These are phyloP conservation scores for Persicaria tinctoria DNA, from an alignment of 148 eudicot species.

Conservation along the genomic window DNA sequence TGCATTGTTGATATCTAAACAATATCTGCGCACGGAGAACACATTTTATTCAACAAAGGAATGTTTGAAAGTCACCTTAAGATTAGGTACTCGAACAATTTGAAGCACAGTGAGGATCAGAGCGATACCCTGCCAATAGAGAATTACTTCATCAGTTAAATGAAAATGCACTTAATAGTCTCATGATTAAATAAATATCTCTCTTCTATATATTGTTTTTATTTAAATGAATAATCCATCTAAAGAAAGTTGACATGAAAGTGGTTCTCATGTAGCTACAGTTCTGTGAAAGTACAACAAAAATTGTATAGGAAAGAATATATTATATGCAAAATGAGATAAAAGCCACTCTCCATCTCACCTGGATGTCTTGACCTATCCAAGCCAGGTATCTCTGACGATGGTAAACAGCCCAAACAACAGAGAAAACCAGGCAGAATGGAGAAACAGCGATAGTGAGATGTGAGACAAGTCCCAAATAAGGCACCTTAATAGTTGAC, in stretches of 20 bases:
- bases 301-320: neutral
- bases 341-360: slow-evolving; percentile 26
- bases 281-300: neutral
- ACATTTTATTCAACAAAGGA: neutral
- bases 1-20: neutral
- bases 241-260: neutral
- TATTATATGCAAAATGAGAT: neutral
- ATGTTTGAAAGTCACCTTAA: slow-evolving; percentile 50
- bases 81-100: slow-evolving; percentile 92
- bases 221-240: no score
- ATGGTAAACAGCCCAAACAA: slow-evolving; percentile 86
- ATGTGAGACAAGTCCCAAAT: slow-evolving; percentile 77
- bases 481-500: slow-evolving; percentile 65
- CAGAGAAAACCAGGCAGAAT: slow-evolving; percentile 79
- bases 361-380: slow-evolving; percentile 99
- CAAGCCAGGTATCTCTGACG: slow-evolving; percentile 59
- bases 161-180: slow-evolving; percentile 6
- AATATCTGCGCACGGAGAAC: neutral
- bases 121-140: slow-evolving; percentile 75
- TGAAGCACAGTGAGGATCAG: slow-evolving; percentile 96
- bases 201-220: no score
- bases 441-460: slow-evolving; percentile 78
- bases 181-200: neutral
- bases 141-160: slow-evolving; percentile 7
- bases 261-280: neutral